Conservation (phyloP, 345 rosid genomes). For the Melaleuca alternifolia region DNA sequence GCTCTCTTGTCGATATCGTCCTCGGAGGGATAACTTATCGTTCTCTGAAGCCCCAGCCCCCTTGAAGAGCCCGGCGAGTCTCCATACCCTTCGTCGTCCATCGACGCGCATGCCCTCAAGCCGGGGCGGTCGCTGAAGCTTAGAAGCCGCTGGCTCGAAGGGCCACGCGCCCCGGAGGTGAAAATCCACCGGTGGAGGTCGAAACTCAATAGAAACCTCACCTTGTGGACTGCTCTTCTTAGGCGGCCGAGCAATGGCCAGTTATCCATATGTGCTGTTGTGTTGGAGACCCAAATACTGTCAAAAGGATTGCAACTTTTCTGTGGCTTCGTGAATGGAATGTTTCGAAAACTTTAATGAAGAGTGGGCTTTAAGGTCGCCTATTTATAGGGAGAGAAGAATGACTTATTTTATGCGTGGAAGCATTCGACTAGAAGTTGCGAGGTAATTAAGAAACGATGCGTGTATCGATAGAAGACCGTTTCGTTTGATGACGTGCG, state of each 20-base stretch:
- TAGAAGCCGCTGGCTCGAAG: constrained; percentile 20
- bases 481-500: background rate
- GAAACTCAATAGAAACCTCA: constrained; percentile 42
- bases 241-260: constrained; percentile 48
- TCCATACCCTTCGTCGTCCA: background rate
- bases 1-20: constrained; percentile 29
- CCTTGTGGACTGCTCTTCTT: constrained; percentile 58
- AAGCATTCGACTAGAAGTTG: background rate
- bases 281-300: background rate
- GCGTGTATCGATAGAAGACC: background rate
- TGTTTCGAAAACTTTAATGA: background rate
- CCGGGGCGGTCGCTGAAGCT: constrained; percentile 65
- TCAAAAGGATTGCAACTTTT: background rate
- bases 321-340: background rate
- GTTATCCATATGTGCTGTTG: background rate
- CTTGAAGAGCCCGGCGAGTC: background rate
- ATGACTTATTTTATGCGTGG: background rate
- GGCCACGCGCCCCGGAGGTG: constrained; percentile 29
- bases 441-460: background rate
- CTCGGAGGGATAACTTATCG: constrained; percentile 16
- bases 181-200: constrained; percentile 40
- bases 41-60: constrained; percentile 14
- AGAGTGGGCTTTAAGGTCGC: background rate
- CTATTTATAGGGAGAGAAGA: background rate
- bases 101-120: constrained; percentile 27